Evolutionary conservation across 1,139 yeast genomes (phyloP), one percentile per base, ranked within the genome.

Genomic region (Arxiozyma heterogenica): DNA sequence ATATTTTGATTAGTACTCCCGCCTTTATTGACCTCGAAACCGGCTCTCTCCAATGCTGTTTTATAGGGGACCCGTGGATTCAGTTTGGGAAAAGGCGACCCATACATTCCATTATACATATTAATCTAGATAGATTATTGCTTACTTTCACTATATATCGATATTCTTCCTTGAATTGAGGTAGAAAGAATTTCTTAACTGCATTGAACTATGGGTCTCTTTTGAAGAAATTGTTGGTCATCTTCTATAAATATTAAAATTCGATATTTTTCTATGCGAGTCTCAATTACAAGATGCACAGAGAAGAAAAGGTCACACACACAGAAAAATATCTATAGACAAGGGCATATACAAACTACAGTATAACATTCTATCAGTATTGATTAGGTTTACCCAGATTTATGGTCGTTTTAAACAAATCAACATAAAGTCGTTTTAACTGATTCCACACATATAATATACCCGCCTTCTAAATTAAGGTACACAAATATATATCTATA

Each of bases 41-140:
- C 87, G 0, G 86, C 86, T 60, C 86, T 68, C 65, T 82, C 86
- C 59, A 82, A 77, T 5, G 81, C 86, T 0, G 85, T 83, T 60
- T 74, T 74, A 64, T 80, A 81, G 44, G 80, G 70, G 52, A 76
- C 80, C 49, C 77, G 78, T 1, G 78, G 73, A 57, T 79, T 80
- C 59, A 82, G 70, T 0, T 82, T 79, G n/a, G 87, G 87, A 59
- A 82, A 82, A 1, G 86, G 72, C 20, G 71, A 68, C 23, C 66
- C 69, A 51, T 62, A 66, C 54, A 68, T 59, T 44, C 58, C 60
- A 42, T 58, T 58, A 21, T 57, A 57, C 62, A 58, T 60, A 25
- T 45, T 30, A 12, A 8, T 15, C 39, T n/a, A 34, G 39, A 12
- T 12, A 34, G n/a, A 34, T 34, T 9, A 8, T 34, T 34, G 4